phyloP scores from a whole-genome alignment of 1,284 basidiomycete species.

The Cutaneotrichosporon sp. region DNA sequence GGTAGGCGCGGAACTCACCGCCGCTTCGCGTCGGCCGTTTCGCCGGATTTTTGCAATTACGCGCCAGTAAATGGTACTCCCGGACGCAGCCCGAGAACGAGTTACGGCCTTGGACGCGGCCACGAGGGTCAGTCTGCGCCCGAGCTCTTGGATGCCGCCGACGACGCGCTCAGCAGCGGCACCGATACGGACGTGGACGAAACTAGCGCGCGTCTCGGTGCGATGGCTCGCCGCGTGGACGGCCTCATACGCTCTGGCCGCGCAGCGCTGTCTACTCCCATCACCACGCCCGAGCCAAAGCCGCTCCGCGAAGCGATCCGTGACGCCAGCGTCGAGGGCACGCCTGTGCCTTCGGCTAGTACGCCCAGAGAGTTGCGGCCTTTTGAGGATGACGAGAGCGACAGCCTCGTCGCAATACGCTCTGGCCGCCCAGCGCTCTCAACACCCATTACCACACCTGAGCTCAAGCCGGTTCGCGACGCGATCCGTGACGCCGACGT shows the following conservation, averaged over 20 bases:
- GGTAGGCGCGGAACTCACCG: too few species aligned
- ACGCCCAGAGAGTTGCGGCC: too few species aligned
- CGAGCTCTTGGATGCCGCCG: neutral
- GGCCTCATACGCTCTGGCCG: constrained; percentile 12
- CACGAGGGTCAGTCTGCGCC: neutral
- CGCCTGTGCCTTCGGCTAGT: too few species aligned
- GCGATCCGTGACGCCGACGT: too few species aligned
- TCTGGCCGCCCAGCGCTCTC: too few species aligned
- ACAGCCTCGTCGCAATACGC: too few species aligned
- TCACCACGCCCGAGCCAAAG: neutral
- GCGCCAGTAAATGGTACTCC: too few species aligned
- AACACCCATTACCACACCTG: too few species aligned
- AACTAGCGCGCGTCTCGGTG: constrained; percentile 7
- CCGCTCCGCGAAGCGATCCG: neutral
- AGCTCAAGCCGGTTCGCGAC: too few species aligned
- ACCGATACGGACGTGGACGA: neutral
- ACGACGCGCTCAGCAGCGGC: neutral
- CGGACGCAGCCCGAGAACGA: too few species aligned
- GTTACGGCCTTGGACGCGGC: too few species aligned
- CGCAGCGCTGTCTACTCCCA: constrained; percentile 7
- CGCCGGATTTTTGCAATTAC: neutral
- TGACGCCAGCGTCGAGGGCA: neutral
- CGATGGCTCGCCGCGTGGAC: constrained; percentile 13
- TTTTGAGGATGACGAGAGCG: too few species aligned
- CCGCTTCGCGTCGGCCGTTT: neutral